Percentiles rank a stretch among this genome's conserved stretches.
phyloP scores from a whole-genome alignment of 176 grass and related monocot genomes.

The Aegilops speltoides region DNA sequence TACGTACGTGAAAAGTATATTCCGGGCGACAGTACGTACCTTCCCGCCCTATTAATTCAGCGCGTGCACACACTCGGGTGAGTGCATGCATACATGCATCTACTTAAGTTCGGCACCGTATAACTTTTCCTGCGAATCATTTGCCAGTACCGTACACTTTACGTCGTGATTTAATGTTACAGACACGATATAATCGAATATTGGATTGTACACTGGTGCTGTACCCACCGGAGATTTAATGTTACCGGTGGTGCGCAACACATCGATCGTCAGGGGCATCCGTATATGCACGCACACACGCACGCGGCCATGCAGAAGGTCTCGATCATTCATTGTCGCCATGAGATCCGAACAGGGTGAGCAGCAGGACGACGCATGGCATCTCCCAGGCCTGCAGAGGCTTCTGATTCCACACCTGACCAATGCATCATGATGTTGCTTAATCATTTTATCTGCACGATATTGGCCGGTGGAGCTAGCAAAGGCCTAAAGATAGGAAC shows the following conservation, averaged over 20 bases:
- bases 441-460: background rate
- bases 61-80: background rate
- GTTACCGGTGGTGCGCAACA: background rate
- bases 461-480: background rate
- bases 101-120: background rate
- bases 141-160: background rate
- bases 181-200: background rate
- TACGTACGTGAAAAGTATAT: background rate
- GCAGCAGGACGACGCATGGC: slow-evolving; percentile 37
- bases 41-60: background rate
- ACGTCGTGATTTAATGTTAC: background rate
- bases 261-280: background rate
- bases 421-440: slow-evolving; percentile 38
- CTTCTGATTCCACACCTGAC: slow-evolving; percentile 59
- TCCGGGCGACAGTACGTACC: background rate
- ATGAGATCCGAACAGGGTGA: slow-evolving; percentile 11
- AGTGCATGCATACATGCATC: background rate
- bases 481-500: background rate
- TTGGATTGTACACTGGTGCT: background rate
- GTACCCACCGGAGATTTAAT: background rate
- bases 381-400: slow-evolving; percentile 36
- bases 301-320: background rate
- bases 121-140: too few relatives aligned
- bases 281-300: background rate
- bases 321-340: slow-evolving; percentile 26